Base-by-base conservation (phyloP, 768 basidiomycete species). In the Boletus sp. region DNA sequence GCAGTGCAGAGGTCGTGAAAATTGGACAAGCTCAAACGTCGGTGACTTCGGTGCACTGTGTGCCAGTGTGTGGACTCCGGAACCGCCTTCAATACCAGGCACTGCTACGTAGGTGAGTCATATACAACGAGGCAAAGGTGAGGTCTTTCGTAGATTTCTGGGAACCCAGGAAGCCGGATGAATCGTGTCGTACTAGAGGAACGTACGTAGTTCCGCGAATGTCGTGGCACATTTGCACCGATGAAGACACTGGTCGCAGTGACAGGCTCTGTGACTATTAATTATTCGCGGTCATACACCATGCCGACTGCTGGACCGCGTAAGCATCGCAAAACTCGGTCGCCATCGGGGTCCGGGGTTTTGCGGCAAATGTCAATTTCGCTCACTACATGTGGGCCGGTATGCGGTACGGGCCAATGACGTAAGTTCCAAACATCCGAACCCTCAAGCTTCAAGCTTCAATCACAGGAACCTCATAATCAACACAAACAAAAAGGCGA, bases 41-140 rank as follows among this genome's bases (percentile, higher is more conserved):
- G 58, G 54, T 28, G 41, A 50, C 15, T 44, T 39, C 15, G 40
- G 47, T 44, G 55, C 20, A 64, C 56, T 45, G 52, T 32, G 33
- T 39, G 58, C 54, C 20, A 64, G 54, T 45, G 52, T 32, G 33
- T 39, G 58, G 11, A 33, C 3, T 24, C 24, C 24, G 24, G 24
- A 53, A 58, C 52, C 47, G 57, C 66, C 57, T 54, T 40, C 46
- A 33, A 56, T 32, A 30, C 55, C 40, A 36, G 37, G 50, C 63
- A 63, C 50, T 44, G 55, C 57, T 58, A 48, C 36, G n/a, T n/a
- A n/a, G 18, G 47, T 28, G 47, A 32, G 52, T 15, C 44, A 37
- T 36, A 20, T 51, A 33, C 59, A 67, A 64, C 54, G 66, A 68
- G 68, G 67, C 17, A 52, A 56, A 52, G 24, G 65, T 44, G 65